Percentiles rank a stretch among this genome's conserved stretches.
Evolutionary conservation across 176 grass and related monocot species (phyloP).

Genomic region (Musa beccarii): DNA sequence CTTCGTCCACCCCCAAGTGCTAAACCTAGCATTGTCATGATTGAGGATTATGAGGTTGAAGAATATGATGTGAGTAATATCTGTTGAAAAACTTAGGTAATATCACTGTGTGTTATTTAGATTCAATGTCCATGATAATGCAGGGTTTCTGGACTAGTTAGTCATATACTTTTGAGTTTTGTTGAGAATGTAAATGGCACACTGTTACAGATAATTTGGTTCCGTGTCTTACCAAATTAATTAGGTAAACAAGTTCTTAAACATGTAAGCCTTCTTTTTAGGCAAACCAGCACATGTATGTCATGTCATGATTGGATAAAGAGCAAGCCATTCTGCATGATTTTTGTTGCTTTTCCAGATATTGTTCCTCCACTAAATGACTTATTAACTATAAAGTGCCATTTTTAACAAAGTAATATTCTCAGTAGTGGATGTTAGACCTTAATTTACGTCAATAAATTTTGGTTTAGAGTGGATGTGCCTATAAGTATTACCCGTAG

Average conservation of each 20-base stretch:
- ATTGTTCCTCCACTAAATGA: neutral
- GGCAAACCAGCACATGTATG: neutral
- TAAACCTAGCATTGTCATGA: conserved; percentile 79
- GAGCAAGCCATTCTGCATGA: neutral
- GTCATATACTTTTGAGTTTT: too few relatives aligned
- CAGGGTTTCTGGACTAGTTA: too few relatives aligned
- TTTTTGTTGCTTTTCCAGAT: too few relatives aligned
- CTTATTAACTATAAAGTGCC: neutral
- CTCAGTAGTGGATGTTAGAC: neutral
- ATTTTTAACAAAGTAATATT: neutral
- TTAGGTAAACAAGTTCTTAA: too few relatives aligned
- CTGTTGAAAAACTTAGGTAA: neutral
- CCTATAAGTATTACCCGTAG: neutral
- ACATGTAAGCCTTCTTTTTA: too few relatives aligned
- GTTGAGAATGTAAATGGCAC: too few relatives aligned
- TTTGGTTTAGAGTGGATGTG: neutral
- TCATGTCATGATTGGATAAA: neutral
- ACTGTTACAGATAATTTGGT: too few relatives aligned
- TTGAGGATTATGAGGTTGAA: conserved; percentile 96
- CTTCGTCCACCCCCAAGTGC: conserved; percentile 75
- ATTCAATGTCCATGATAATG: neutral
- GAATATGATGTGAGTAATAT: conserved; percentile 84
- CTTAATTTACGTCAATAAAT: neutral
- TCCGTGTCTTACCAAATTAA: too few relatives aligned
- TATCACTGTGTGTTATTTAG: neutral